Evolutionary conservation across 306 rosid genomes (phyloP), one percentile per base, ranked within the genome.

Genomic region (Gastrolobium bilobum): DNA sequence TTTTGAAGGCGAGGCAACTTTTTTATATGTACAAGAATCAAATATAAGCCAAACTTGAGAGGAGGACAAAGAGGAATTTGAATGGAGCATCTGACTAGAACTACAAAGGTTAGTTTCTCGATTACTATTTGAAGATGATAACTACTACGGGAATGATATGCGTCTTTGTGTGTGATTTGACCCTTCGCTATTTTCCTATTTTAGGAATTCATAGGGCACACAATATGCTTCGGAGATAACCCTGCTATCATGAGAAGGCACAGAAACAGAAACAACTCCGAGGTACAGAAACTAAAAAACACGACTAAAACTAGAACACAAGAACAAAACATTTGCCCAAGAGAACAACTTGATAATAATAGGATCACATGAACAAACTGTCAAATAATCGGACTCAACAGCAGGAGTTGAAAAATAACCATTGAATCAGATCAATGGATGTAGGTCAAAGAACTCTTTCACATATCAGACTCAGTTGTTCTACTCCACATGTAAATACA

Each of bases 401-500:
- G 84, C 70, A 63, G 81, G 85, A 79, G 81, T 54, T 48, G 76
- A 83, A 66, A 72, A 80, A 68, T 44, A 77, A 59, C 83, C 80
- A 69, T 50, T 67, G 79, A 76, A 82, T 74, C 82, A 67, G 83
- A 86, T 82, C 79, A 64, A 72, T 71, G 31, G 67, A 79, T 39
- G 75, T 75, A 76, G 89, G 82, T 68, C 73, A 64, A 82, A 79
- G 64, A 71, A 67, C 79, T 73, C 78, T 76, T 80, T 61, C 71
- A 71, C 82, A 80, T 62, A 80, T 81, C 79, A 50, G 86, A 79
- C 40, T 79, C 90, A 79, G 73, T 83, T 57, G 71, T 57, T 86
- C 90, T 68, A 87, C 77, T 81, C 86, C 91, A 82, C 79, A 81
- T 69, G 79, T 82, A 86, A 76, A 81, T 76, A 78, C 75, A 80